Conservation (phyloP, 768 basidiomycete species). For the Leucosporidium yakuticum region DNA sequence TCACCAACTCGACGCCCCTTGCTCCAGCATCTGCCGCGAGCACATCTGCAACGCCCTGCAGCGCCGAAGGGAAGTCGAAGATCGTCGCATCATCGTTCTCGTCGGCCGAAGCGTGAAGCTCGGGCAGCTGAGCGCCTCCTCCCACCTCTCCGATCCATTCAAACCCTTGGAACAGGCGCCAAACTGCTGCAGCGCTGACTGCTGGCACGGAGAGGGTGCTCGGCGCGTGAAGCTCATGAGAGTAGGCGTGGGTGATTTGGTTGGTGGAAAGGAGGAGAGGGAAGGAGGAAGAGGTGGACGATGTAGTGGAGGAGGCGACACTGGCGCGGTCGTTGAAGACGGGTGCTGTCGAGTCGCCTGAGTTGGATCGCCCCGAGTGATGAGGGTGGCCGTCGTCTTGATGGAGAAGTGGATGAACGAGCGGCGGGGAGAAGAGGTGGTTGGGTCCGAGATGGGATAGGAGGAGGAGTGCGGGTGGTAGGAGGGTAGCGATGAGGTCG, state of each 20-base stretch:
- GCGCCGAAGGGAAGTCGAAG: constrained; percentile 35
- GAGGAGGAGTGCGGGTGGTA: constrained; percentile 30
- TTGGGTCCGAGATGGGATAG: constrained; percentile 31
- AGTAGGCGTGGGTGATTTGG: constrained; percentile 18
- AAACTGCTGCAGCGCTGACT: constrained; percentile 35
- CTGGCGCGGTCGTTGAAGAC: constrained; percentile 21
- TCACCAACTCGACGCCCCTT: constrained; percentile 35
- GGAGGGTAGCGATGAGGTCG: constrained; percentile 28
- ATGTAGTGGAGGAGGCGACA: constrained; percentile 13
- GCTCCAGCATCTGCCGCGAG: constrained; percentile 30
- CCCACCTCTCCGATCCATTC: constrained; percentile 38
- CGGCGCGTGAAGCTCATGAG: constrained; percentile 37
- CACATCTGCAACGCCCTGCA: constrained; percentile 37
- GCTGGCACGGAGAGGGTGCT: constrained; percentile 37
- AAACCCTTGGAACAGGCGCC: constrained; percentile 35
- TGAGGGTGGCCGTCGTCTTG: constrained; percentile 5
- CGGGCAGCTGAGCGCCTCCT: constrained; percentile 14
- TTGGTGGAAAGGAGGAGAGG: constrained; percentile 6
- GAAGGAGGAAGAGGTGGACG: constrained; percentile 6
- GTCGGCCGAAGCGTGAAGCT: not conserved
- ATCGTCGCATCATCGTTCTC: constrained; percentile 14
- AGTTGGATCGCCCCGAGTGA: constrained; percentile 8
- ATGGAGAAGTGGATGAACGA: constrained; percentile 20
- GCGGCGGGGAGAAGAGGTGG: constrained; percentile 32
- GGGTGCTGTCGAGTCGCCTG: constrained; percentile 4